phyloP scores from a whole-genome alignment of 1,284 basidiomycete genomes.

The Rhodotorula sp. region DNA sequence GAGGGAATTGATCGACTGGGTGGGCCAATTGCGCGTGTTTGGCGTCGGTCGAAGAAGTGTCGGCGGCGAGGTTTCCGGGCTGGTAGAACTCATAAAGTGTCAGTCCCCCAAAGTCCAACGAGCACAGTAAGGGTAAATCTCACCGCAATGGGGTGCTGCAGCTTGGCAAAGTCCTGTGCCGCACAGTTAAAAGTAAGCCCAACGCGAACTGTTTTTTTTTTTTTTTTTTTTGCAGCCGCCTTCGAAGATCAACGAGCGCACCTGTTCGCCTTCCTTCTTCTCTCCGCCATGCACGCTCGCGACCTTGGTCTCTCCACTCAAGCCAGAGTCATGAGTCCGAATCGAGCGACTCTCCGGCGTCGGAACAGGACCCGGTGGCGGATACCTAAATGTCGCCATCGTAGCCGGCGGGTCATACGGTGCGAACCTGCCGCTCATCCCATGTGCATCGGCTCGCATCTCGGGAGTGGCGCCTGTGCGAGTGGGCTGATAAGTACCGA shows the following conservation, averaged over 20 bases:
- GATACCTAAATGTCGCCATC: not conserved
- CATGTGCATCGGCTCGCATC: not conserved
- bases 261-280: not conserved
- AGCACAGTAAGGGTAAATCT: too few species aligned
- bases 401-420: conserved; percentile 5
- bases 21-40: too few species aligned
- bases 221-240: too few species aligned
- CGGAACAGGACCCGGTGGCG: not conserved
- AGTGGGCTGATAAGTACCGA: not conserved
- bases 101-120: too few species aligned
- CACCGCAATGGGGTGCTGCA: not conserved
- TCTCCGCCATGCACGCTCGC: not conserved
- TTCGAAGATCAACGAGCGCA: rapidly evolving
- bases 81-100: too few species aligned
- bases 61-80: too few species aligned
- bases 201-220: rapidly evolving
- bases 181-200: too few species aligned
- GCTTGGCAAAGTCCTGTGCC: not conserved
- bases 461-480: not conserved
- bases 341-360: not conserved
- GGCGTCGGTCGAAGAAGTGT: too few species aligned
- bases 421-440: not conserved
- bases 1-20: too few species aligned
- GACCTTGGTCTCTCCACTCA: not conserved
- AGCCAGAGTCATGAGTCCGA: not conserved